Base-by-base conservation (phyloP, 306 rosid species). In the Fragaria nilgerrensis region DNA sequence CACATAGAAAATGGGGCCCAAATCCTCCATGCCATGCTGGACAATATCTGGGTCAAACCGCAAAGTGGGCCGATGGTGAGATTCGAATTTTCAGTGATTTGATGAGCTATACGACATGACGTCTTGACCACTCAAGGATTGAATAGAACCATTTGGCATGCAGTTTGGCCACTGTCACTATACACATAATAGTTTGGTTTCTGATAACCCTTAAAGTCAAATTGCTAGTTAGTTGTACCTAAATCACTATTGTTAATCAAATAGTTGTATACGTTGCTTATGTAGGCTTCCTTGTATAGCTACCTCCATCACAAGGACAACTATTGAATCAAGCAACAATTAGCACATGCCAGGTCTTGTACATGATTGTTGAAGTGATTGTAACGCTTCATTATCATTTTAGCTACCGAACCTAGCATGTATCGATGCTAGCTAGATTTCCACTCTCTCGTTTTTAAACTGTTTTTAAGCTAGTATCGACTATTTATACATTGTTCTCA, bases 201-300 rank as follows among this genome's bases (percentile, higher is more conserved):
- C 11, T 5, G 39, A 65, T 17, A 7, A 16, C 6, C 70, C 32
- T n/a, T 3, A 41, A 1, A 32, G 77, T 74, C 56, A 74, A 41
- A 5, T 14, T 23, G 32, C 69, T 25, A 41, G 55, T 58, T 25
- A 9, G 77, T 43, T 74, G 69, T 41, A 74, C 77, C 77, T 74
- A 74, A 58, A 43, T 73, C 23, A 37, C 77, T 25, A 41, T 39
- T 34, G 19, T 14, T 49, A 36, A 72, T 11, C 36, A 39, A 1
- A 25, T 14, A 41, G 9, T 0, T 5, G 23, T 12, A 49, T 62
- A 27, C 15, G 9, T 62, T 62, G 67, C 41, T 27, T 27, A 62
- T 27, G 19, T 27, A 62, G 41, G 67, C 20, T 29, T 62, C 37
- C 39, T 3, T 61, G 23, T 52, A 11, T 41, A 5, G 6, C 56